Evolutionary conservation across 129 eudicot genomes (phyloP).

Genomic region (Tagetes patula): DNA sequence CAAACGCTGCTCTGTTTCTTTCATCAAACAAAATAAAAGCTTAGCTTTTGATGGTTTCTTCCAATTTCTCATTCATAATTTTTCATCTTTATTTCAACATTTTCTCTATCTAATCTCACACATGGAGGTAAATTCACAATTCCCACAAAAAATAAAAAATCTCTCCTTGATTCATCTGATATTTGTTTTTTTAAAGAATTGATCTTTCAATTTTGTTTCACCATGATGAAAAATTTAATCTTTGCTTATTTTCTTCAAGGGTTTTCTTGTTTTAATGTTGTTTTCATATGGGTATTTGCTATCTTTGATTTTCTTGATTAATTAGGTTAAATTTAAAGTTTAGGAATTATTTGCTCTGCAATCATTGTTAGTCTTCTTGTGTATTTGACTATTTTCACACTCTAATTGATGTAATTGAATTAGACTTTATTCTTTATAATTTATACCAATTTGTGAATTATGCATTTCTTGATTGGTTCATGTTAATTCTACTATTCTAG

Average conservation of each 20-base stretch:
- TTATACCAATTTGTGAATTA: background rate
- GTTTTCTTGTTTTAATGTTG: constrained; percentile 1
- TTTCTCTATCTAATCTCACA: background rate
- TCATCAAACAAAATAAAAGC: background rate
- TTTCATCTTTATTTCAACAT: constrained; percentile 5
- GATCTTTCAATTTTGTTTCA: background rate
- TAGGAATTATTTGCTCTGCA: constrained; percentile 2
- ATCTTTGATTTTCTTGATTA: constrained; percentile 5
- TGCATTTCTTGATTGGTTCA: background rate
- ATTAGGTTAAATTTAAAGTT: constrained; percentile 1
- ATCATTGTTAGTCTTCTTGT: background rate
- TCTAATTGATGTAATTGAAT: background rate
- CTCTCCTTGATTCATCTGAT: constrained; percentile 10
- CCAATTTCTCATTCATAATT: constrained; percentile 4
- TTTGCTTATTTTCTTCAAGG: constrained; percentile 15
- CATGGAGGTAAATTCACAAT: constrained; percentile 36
- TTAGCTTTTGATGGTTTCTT: constrained; percentile 11
- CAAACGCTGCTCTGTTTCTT: constrained; percentile 24
- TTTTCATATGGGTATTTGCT: background rate
- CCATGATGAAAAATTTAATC: constrained; percentile 3
- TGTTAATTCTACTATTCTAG: background rate
- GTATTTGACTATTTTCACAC: background rate
- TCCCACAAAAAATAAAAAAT: background rate
- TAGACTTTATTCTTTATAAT: background rate
- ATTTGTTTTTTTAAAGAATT: background rate